Base-by-base conservation (phyloP, 805 yeast genomes). In the Candida saitoana region DNA sequence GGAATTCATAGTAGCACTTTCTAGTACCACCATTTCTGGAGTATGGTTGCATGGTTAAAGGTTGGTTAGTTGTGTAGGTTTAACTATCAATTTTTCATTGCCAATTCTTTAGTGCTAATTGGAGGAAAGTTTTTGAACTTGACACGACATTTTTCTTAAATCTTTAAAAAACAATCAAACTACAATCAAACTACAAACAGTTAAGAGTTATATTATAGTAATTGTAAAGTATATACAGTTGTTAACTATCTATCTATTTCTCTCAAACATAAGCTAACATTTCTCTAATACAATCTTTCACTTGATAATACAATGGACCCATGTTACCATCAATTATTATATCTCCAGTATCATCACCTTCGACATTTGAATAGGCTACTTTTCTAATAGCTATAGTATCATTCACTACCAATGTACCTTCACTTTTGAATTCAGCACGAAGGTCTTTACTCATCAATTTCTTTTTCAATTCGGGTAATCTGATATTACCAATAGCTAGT, bases 361-460 rank as follows among this genome's bases (percentile, higher is more conserved):
- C 70, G 6, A 50, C 45, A 16, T 58, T 56, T 25, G 68, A 60
- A 44, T 63, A 59, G 1, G 70, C 56, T 2, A 85, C 71, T 57
- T 91, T 91, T 41, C 87, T 69, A 6, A 93, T 79, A 1, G 87
- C 82, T 14, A 93, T 76, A 40, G 69, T 69, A 42, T 84, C 84
- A 55, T 90, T 90, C 34, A 95, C 84, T 11, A 90, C 95, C 31
- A 93, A 67, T 0, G 89, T 81, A 58, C 98, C 98, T 59, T 89
- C 96, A 41, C 96, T 95, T 60, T 84, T 80, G 59, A 91, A 88
- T 55, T 90, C 96, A 1, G 95, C 96, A 40, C 68, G 71, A 52
- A 84, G 77, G 38, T 87, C 84, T 42, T 66, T 62, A 4, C 71
- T 65, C 22, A 71, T 63, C 29, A 93, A 68, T 44, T 73, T 76